Conservation (phyloP, 768 basidiomycete genomes). For the Suillus variegatus region DNA sequence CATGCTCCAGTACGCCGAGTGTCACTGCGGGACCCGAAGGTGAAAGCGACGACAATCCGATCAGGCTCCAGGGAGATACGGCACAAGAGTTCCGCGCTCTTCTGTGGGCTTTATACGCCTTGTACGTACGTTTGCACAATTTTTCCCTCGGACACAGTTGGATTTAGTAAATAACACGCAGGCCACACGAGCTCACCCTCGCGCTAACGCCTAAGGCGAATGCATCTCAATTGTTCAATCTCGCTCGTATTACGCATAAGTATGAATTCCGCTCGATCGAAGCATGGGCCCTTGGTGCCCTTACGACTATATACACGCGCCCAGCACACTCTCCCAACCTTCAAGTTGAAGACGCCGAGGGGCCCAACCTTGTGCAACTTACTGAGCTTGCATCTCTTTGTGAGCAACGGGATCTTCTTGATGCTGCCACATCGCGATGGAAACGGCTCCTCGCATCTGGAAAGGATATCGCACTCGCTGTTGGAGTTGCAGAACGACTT, state of each 20-base stretch:
- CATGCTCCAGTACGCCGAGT: slow-evolving; percentile 21
- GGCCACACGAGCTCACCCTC: slow-evolving; percentile 47
- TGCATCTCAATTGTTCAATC: slow-evolving; percentile 45
- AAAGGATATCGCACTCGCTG: slow-evolving; percentile 46
- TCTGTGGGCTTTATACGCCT: slow-evolving; percentile 52
- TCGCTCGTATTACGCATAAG: slow-evolving; percentile 50
- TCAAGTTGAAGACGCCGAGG: slow-evolving; percentile 30
- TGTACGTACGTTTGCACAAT: slow-evolving; percentile 39
- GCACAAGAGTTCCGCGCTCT: slow-evolving; percentile 53
- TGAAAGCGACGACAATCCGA: slow-evolving; percentile 50
- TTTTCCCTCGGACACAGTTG: slow-evolving; percentile 1
- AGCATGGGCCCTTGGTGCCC: slow-evolving; percentile 43
- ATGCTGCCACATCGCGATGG: slow-evolving; percentile 45
- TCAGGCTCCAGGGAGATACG: slow-evolving; percentile 47
- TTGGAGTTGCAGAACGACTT: slow-evolving; percentile 48
- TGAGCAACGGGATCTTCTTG: slow-evolving; percentile 45
- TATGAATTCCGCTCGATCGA: slow-evolving; percentile 49
- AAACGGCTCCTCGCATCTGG: slow-evolving; percentile 47
- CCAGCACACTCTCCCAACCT: slow-evolving; percentile 25
- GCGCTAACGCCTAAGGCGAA: slow-evolving; percentile 44
- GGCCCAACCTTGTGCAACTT: slow-evolving; percentile 45
- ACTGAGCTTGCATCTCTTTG: slow-evolving; percentile 56
- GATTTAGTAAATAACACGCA: slow-evolving; percentile 20
- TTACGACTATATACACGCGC: slow-evolving; percentile 40
- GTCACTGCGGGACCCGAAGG: slow-evolving; percentile 44